A percentile compares a stretch with the other conserved stretches of the same genome.
Conservation (phyloP, 106 monocot species). For the Hemerocallis citrina region DNA sequence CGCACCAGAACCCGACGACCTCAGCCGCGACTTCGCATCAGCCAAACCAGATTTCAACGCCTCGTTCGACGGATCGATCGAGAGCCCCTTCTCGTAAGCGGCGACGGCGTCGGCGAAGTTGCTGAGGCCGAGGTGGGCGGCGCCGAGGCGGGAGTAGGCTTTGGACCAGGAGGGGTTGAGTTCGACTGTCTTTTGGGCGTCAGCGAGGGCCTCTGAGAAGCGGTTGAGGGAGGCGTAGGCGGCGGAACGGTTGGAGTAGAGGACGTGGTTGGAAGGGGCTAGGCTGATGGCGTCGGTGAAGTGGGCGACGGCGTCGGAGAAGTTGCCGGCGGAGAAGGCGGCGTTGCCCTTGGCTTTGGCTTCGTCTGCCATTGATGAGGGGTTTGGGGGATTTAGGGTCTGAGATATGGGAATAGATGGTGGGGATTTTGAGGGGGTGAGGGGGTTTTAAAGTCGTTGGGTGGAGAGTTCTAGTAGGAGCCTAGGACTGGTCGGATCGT, state of each 20-base stretch:
- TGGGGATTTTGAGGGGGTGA: too few relatives aligned
- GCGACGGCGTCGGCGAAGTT: constrained; percentile 34
- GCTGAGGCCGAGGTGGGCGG: constrained; percentile 74
- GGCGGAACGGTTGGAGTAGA: constrained; percentile 93
- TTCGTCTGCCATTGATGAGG: constrained; percentile 63
- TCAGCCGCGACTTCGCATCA: constrained; percentile 36
- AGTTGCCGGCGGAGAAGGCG: constrained; percentile 75
- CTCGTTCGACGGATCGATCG: constrained; percentile 63
- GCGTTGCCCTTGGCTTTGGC: constrained; percentile 93
- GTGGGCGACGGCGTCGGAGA: constrained; percentile 55
- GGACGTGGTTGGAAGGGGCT: constrained; percentile 83
- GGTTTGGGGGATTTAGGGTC: too few relatives aligned
- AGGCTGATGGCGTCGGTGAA: constrained; percentile 84
- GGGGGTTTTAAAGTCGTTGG: too few relatives aligned
- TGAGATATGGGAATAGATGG: too few relatives aligned
- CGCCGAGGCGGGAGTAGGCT: constrained; percentile 93
- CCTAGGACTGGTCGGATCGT: too few relatives aligned
- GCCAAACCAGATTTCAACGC: constrained; percentile 76
- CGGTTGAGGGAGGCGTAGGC: constrained; percentile 78
- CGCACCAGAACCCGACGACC: constrained; percentile 53
- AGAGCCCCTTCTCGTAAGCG: constrained; percentile 79
- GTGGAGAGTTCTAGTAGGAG: too few relatives aligned
- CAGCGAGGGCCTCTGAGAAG: constrained; percentile 64
- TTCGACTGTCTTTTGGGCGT: constrained; percentile 80
- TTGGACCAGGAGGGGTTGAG: constrained; percentile 81